Conservation (phyloP, 2,329 filamentous ascomycete species). For the Sporothrix brunneoviolacea region DNA sequence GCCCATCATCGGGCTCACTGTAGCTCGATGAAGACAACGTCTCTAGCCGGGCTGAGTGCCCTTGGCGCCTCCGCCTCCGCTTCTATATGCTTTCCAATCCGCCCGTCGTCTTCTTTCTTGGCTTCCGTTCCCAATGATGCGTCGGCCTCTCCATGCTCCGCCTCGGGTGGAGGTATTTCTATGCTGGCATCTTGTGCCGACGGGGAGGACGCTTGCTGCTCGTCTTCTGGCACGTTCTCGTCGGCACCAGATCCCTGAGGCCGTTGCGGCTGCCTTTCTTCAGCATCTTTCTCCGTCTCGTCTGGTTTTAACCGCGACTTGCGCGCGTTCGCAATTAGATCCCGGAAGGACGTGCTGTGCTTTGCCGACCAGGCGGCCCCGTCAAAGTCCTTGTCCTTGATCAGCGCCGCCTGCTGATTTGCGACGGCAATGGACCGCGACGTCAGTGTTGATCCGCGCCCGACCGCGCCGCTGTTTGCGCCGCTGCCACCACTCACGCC, state of each 20-base stretch:
- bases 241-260: too few relatives aligned
- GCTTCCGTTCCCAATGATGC: neutral
- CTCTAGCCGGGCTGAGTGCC: neutral
- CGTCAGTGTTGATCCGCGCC: constrained; percentile 19
- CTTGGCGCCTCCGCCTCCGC: neutral
- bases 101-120: neutral
- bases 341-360: constrained; percentile 69
- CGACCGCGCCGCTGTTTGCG: constrained; percentile 12
- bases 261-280: neutral
- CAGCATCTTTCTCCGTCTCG: constrained; percentile 19
- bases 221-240: constrained; percentile 7
- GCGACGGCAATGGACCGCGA: constrained; percentile 16
- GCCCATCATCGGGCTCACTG: neutral
- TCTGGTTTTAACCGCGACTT: constrained; percentile 41
- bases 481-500: constrained; percentile 25
- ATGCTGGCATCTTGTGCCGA: too few relatives aligned
- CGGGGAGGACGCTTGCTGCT: neutral
- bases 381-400: constrained; percentile 89
- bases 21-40: neutral
- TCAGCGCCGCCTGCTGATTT: constrained; percentile 34
- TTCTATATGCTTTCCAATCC: neutral
- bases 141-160: neutral
- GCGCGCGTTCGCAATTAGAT: constrained; percentile 70
- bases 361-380: constrained; percentile 65
- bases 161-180: neutral